phyloP scores from a whole-genome alignment of 2,329 filamentous ascomycete species.

The Leptographium wingfieldii region DNA sequence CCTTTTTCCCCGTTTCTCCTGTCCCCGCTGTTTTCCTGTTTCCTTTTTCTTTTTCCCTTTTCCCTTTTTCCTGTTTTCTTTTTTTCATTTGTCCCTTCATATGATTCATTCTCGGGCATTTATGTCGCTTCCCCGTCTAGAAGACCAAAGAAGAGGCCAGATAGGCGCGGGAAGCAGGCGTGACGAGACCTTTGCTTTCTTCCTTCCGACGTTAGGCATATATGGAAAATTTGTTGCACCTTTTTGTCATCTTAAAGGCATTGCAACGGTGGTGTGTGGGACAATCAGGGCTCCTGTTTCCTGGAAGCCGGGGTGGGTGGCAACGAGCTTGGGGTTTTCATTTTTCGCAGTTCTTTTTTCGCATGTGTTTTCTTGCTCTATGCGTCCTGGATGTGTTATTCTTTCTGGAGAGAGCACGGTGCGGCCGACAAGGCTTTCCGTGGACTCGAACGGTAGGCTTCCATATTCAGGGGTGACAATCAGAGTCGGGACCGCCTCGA shows the following conservation, averaged over 20 bases:
- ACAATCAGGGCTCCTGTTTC: not conserved
- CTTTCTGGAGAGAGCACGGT: not conserved
- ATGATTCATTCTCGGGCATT: not conserved
- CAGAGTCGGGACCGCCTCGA: not conserved
- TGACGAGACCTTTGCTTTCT: not conserved
- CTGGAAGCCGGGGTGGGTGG: not conserved
- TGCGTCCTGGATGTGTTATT: not conserved
- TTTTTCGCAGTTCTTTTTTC: not conserved
- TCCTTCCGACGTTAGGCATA: not conserved
- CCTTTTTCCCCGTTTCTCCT: not conserved
- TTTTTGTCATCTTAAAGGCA: not conserved
- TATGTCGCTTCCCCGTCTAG: not conserved
- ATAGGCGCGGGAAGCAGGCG: not conserved
- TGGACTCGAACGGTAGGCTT: not conserved
- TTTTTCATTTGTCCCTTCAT: not conserved
- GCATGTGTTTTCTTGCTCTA: not conserved
- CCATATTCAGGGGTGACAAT: not conserved
- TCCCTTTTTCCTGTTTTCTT: not conserved
- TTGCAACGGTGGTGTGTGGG: not conserved
- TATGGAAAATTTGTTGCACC: not conserved
- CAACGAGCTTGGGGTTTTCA: not conserved
- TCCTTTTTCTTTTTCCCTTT: not conserved
- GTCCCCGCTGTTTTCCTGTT: not conserved
- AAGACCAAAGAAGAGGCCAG: not conserved
- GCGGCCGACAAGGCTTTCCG: not conserved